These are phyloP conservation scores for Chaetomium cochliodes DNA, from an alignment of 495 filamentous ascomycete species.

Conservation along the genomic window DNA sequence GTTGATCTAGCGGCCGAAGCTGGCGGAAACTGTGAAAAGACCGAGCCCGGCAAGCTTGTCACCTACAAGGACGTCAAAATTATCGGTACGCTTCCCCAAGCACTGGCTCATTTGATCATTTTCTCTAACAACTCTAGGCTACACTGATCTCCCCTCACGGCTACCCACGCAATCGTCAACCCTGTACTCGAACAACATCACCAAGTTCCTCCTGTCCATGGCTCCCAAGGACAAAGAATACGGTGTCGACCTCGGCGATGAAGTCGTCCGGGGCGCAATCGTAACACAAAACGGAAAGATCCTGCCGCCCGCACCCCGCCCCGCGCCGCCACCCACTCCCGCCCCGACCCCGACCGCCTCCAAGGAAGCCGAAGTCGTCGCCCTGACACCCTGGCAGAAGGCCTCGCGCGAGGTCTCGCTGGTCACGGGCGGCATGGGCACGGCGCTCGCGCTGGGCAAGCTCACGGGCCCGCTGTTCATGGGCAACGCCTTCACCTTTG, in stretches of 20 bases:
- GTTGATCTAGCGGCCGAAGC: slow-evolving; percentile 80
- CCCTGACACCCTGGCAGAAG: slow-evolving; percentile 75
- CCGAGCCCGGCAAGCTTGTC: slow-evolving; percentile 63
- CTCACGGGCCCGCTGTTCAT: slow-evolving; percentile 75
- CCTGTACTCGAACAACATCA: slow-evolving; percentile 84
- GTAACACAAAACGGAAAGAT: slow-evolving; percentile 72
- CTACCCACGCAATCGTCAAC: slow-evolving; percentile 79
- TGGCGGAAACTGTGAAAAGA: slow-evolving; percentile 78
- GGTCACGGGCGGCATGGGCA: slow-evolving; percentile 71
- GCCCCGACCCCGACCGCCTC: slow-evolving; percentile 49
- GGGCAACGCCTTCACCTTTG: slow-evolving; percentile 76
- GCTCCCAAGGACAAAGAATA: slow-evolving; percentile 69
- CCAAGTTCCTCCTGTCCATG: slow-evolving; percentile 77
- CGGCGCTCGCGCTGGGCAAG: slow-evolving; percentile 70
- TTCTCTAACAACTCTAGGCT: slow-evolving; percentile 49
- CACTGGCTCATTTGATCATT: slow-evolving; percentile 6
- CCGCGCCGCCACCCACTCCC: slow-evolving; percentile 65
- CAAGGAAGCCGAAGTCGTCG: slow-evolving; percentile 58
- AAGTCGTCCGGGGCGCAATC: slow-evolving; percentile 76
- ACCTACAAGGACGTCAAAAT: slow-evolving; percentile 73
- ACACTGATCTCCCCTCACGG: slow-evolving; percentile 77
- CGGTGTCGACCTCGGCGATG: slow-evolving; percentile 71
- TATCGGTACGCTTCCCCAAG: slow-evolving; percentile 55
- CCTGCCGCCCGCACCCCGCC: slow-evolving; percentile 67
- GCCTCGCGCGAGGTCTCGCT: slow-evolving; percentile 64